Conservation (phyloP, 2,329 filamentous ascomycete genomes). For the Fusarium nygamai region DNA sequence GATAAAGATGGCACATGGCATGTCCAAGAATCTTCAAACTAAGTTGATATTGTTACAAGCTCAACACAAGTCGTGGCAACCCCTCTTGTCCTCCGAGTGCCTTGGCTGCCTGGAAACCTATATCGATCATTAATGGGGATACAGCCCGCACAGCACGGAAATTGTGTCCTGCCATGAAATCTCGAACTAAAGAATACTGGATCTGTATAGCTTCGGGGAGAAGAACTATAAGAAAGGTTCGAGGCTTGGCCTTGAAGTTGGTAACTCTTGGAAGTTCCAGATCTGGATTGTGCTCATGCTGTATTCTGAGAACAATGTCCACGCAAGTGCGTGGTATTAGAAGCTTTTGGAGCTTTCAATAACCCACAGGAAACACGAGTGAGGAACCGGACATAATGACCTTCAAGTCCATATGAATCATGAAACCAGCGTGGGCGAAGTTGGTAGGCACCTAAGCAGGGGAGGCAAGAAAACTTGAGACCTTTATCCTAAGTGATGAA, state of each 20-base stretch:
- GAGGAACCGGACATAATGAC: background rate
- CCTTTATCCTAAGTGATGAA: no score
- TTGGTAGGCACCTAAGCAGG: background rate
- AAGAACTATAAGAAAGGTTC: no score
- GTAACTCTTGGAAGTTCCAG: background rate
- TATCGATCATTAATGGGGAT: background rate
- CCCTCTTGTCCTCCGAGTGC: background rate
- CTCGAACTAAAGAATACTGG: no score
- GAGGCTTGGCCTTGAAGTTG: background rate
- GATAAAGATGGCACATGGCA: background rate
- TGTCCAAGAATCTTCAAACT: background rate
- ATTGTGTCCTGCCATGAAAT: background rate
- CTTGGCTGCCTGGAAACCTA: background rate
- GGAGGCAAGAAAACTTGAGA: no score
- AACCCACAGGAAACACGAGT: background rate
- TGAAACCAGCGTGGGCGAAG: background rate
- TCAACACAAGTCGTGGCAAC: background rate
- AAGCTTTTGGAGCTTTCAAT: background rate
- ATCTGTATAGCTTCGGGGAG: no score
- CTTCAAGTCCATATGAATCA: background rate
- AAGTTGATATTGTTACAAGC: background rate
- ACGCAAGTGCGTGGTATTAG: background rate
- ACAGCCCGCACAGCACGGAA: background rate
- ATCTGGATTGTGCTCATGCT: background rate
- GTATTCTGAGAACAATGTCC: background rate